A percentile compares a stretch with the other conserved stretches of the same genome.
These are phyloP conservation scores for Coprinopsis marcescibilis DNA, from an alignment of 768 basidiomycete species.

Conservation along the genomic window DNA sequence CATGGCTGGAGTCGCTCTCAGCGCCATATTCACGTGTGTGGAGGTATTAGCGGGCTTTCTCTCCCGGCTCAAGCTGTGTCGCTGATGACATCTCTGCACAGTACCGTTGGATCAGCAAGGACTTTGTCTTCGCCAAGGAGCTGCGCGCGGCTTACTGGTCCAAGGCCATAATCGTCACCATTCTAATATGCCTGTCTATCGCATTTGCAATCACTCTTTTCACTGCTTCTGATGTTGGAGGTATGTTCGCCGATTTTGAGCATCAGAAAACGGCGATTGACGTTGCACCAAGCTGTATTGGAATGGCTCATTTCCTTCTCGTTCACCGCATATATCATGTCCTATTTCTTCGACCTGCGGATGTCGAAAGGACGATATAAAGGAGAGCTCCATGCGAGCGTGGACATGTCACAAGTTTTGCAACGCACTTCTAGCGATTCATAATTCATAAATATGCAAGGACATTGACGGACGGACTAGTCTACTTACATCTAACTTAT, in stretches of 20 bases:
- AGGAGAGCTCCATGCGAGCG: constrained; percentile 33
- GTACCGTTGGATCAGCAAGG: constrained; percentile 63
- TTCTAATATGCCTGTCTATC: constrained; percentile 56
- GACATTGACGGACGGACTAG: no score
- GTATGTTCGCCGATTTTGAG: constrained; percentile 24
- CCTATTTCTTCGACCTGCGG: constrained; percentile 68
- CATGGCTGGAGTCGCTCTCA: constrained; percentile 64
- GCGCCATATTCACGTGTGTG: constrained; percentile 66
- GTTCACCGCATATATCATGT: constrained; percentile 67
- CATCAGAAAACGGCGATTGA: background rate
- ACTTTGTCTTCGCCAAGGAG: constrained; percentile 38
- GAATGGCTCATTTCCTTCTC: constrained; percentile 75
- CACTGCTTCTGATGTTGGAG: constrained; percentile 41
- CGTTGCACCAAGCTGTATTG: constrained; percentile 40
- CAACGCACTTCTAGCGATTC: no score
- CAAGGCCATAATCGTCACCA: constrained; percentile 54
- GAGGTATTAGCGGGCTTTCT: no score
- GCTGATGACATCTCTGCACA: constrained; percentile 20
- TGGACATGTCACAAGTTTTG: background rate
- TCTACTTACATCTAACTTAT: no score
- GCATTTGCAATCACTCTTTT: constrained; percentile 55
- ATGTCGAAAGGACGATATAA: constrained; percentile 47
- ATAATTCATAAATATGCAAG: no score
- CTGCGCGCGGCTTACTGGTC: constrained; percentile 51
- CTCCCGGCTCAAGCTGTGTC: no score